Evolutionary conservation across 2,329 filamentous ascomycete genomes (phyloP), one percentile per base, ranked within the genome.

Genomic region (Trichoderma sp.): DNA sequence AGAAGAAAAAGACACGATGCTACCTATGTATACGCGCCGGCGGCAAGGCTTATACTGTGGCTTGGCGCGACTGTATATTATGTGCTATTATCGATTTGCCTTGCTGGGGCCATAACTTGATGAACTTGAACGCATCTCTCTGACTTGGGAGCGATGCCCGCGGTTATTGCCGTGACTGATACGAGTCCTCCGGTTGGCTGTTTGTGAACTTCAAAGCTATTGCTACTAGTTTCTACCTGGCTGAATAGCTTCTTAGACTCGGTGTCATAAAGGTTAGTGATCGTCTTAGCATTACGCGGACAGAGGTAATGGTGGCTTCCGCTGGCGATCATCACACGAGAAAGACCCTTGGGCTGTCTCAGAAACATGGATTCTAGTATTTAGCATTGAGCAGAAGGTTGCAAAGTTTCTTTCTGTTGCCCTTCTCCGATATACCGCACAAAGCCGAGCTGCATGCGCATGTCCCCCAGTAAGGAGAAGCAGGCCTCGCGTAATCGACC

Each of bases 1-100:
- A 43, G 14, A 18, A 11, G 28, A 0, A 21, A 32, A 59, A 61
- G 63, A 68, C n/a, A 68, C 16, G 64, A 67, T 43, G 64, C 68
- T 55, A 26, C 26, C 26, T 26, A 68, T 69, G 68, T 69, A 69
- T 69, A 69, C 67, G 68, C 70, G 70, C 70, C 69, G 72, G 74
- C 73, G 72, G 71, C 71, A 71, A 76, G 75, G 75, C 76, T 32
- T 37, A 14, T 73, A 76, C 72, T 75, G 76, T 71, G 68, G 75
- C 72, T 54, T 71, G 72, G 72, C 66, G 71, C 72, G 72, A 52
- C 73, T 77, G 76, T 77, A 77, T 72, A 70, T 77, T 78, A 77
- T 78, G 76, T 77, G 75, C 76, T 66, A 77, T 72, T 75, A 76
- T 74, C 75, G 71, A 74, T 68, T 26, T 74, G 52, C 54, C 60